Evolutionary conservation across 441 rosid species (phyloP).

Genomic region (Aquilaria agallochum): DNA sequence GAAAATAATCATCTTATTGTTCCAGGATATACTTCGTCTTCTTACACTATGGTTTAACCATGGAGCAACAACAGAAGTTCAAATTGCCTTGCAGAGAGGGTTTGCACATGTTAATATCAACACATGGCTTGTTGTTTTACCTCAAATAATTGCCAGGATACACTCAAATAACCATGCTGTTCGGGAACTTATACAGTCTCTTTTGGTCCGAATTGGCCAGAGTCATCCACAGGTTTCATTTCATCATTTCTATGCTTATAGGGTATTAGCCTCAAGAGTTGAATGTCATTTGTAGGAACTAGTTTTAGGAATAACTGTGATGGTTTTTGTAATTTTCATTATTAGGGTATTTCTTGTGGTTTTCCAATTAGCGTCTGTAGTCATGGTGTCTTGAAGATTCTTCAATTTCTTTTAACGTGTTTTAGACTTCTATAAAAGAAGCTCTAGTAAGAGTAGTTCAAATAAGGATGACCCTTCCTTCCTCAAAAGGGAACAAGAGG

Average conservation of each 20-base stretch:
- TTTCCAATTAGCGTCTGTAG: no score
- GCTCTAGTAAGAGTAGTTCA: no score
- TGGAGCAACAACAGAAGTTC: conserved; percentile 96
- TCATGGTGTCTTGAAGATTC: no score
- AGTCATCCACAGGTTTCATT: conserved; percentile 94
- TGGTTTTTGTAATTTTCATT: no score
- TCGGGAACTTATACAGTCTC: conserved; percentile 92
- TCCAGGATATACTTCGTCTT: conserved; percentile 98
- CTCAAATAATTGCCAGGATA: conserved; percentile 99
- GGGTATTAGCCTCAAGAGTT: neutral
- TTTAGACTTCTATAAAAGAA: no score
- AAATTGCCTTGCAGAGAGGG: conserved; percentile 83
- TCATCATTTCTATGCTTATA: conserved; percentile 4
- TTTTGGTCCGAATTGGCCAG: conserved; percentile 96
- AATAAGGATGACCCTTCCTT: no score
- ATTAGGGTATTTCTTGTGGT: no score
- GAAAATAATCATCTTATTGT: conserved; percentile 13
- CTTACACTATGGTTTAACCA: conserved; percentile 99
- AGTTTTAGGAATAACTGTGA: no score
- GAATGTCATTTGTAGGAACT: no score
- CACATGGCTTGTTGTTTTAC: conserved; percentile 98
- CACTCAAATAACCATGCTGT: conserved; percentile 97
- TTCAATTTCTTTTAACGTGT: no score
- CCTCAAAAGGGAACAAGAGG: no score
- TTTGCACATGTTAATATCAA: conserved; percentile 91